phyloP scores from a whole-genome alignment of 306 rosid genomes.

The Pterocarpus macrocarpus region DNA sequence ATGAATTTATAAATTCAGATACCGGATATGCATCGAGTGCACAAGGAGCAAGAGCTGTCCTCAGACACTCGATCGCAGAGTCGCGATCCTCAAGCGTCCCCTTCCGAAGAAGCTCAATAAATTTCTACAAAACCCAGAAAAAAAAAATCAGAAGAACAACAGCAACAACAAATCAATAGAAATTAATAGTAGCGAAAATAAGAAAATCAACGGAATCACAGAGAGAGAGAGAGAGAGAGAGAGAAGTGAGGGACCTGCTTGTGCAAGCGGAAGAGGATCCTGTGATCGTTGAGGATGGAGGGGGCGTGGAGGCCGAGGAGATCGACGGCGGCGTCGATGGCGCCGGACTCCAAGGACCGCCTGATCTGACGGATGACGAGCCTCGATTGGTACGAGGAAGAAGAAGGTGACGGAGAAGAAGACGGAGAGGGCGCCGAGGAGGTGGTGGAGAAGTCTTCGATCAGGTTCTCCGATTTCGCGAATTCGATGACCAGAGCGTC shows the following conservation, averaged over 20 bases:
- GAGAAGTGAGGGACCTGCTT: conserved; percentile 73
- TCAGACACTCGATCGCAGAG: conserved; percentile 82
- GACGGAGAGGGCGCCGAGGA: conserved; percentile 54
- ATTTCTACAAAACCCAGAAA: conserved; percentile 63
- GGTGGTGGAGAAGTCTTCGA: conserved; percentile 58
- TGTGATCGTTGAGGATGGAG: conserved; percentile 79
- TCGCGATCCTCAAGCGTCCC: conserved; percentile 82
- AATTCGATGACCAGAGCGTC: conserved; percentile 85
- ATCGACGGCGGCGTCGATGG: conserved; percentile 72
- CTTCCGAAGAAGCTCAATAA: conserved; percentile 91
- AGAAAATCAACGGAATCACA: neutral
- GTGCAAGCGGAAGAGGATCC: conserved; percentile 92
- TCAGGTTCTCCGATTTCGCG: conserved; percentile 90
- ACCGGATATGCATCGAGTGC: conserved; percentile 99
- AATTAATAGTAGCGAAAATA: neutral
- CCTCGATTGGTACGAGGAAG: conserved; percentile 87
- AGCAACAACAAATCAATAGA: neutral
- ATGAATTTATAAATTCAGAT: conserved; percentile 30
- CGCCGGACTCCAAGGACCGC: conserved; percentile 73
- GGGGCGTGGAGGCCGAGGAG: conserved; percentile 88
- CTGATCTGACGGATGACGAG: conserved; percentile 86
- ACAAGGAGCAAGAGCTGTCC: conserved; percentile 94
- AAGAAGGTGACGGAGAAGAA: conserved; percentile 74
- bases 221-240: neutral
- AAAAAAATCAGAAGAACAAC: neutral